These are phyloP conservation scores for Sporisorium reilianum DNA, from an alignment of 1,284 basidiomycete species.

Conservation along the genomic window DNA sequence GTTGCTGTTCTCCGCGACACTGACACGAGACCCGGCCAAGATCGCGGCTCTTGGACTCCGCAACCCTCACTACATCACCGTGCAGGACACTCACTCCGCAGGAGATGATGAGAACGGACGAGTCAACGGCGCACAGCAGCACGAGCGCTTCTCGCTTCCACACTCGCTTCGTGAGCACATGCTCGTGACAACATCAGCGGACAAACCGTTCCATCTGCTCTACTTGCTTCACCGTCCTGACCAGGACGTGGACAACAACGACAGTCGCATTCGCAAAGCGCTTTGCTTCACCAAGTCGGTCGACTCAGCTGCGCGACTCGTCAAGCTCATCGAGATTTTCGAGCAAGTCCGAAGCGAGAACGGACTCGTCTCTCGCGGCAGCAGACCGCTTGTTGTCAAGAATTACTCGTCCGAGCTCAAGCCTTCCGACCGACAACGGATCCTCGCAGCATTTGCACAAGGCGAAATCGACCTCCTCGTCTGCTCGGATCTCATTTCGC, in stretches of 20 bases:
- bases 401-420: constrained; percentile 88
- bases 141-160: constrained; percentile 60
- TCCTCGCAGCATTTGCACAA: constrained; percentile 83
- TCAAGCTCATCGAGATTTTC: constrained; percentile 85
- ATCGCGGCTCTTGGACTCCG: constrained; percentile 84
- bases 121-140: constrained; percentile 36
- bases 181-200: constrained; percentile 80
- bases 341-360: constrained; percentile 70
- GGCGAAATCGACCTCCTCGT: constrained; percentile 87
- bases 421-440: constrained; percentile 78
- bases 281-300: constrained; percentile 96
- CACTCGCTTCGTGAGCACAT: constrained; percentile 74
- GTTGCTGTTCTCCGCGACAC: constrained; percentile 93
- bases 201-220: constrained; percentile 91
- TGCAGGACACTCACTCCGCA: constrained; percentile 72
- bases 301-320: constrained; percentile 86
- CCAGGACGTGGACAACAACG: constrained; percentile 9
- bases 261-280: constrained; percentile 74
- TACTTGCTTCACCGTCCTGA: constrained; percentile 78
- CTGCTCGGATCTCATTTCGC: constrained; percentile 93
- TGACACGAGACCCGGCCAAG: constrained; percentile 92
- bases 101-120: constrained; percentile 43
- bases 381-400: constrained; percentile 68
- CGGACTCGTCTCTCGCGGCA: constrained; percentile 37
- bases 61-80: constrained; percentile 88